These are phyloP conservation scores for Mucuna pruriens DNA, from an alignment of 306 rosid species.

Conservation along the genomic window DNA sequence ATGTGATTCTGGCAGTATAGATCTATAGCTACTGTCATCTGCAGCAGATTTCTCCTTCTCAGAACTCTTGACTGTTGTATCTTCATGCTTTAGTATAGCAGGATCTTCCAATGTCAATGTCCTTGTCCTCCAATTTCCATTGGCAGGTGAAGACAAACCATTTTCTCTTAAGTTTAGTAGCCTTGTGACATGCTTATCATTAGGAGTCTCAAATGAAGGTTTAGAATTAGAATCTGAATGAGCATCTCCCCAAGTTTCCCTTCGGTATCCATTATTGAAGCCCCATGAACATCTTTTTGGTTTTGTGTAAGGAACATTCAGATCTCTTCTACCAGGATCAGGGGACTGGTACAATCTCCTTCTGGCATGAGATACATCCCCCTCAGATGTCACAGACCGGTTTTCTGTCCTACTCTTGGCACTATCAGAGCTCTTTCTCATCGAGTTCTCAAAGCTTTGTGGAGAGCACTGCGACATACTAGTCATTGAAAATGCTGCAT, in stretches of 20 bases:
- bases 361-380: conserved; percentile 39
- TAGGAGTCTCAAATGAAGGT: conserved; percentile 43
- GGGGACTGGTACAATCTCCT: conserved; percentile 54
- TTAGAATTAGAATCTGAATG: conserved; percentile 52
- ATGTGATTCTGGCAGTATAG: conserved; percentile 17
- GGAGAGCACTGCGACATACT: conserved; percentile 42
- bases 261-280: conserved; percentile 49
- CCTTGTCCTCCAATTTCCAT: conserved; percentile 39
- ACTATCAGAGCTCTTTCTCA: conserved; percentile 36
- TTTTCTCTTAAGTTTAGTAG: conserved; percentile 5
- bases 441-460: conserved; percentile 25
- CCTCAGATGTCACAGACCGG: conserved; percentile 35
- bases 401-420: conserved; percentile 42
- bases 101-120: conserved; percentile 32
- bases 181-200: conserved; percentile 11
- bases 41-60: conserved; percentile 39
- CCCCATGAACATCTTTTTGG: conserved; percentile 66
- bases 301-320: conserved; percentile 52
- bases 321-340: conserved; percentile 39
- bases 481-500: conserved; percentile 28
- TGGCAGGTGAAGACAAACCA: conserved; percentile 22
- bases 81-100: conserved; percentile 27
- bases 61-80: conserved; percentile 6
- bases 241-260: conserved; percentile 49
- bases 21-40: background rate